phyloP scores from a whole-genome alignment of 1,284 basidiomycete genomes.

The Marasmius sp. region DNA sequence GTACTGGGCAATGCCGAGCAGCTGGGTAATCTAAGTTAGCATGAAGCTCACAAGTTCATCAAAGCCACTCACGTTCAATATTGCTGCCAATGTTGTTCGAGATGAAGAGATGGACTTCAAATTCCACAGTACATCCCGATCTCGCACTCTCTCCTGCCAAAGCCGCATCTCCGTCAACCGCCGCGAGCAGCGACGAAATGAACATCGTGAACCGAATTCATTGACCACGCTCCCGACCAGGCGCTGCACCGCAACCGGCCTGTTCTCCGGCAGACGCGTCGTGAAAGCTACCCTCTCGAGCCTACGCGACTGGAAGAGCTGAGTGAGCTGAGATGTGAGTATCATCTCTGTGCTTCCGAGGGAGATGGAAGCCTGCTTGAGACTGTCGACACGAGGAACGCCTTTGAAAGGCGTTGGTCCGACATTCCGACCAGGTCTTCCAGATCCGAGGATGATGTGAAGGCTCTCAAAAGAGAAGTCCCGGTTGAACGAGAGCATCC shows the following conservation, averaged over 20 bases:
- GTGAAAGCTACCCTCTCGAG: neutral
- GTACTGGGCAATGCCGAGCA: too few relatives aligned
- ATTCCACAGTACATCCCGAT: slow-evolving; percentile 14
- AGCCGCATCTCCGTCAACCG: slow-evolving; percentile 18
- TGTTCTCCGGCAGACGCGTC: neutral
- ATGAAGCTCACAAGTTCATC: too few relatives aligned
- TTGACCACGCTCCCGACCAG: slow-evolving; percentile 3
- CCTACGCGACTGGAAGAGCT: neutral
- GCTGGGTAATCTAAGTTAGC: too few relatives aligned
- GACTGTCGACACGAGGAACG: neutral
- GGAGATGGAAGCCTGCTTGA: neutral
- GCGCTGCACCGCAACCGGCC: neutral
- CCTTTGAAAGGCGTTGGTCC: neutral
- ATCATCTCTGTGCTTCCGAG: neutral
- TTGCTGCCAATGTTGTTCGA: neutral
- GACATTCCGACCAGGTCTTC: neutral
- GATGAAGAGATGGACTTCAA: slow-evolving; percentile 10
- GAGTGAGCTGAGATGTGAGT: neutral
- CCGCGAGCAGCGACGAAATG: slow-evolving; percentile 11
- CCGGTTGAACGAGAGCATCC: neutral
- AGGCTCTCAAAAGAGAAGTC: neutral
- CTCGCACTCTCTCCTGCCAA: slow-evolving; percentile 15
- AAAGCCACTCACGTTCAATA: too few relatives aligned
- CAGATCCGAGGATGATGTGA: slow-evolving; percentile 2
- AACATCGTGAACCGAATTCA: slow-evolving; percentile 1